These are phyloP conservation scores for Echria macrotheca DNA, from an alignment of 495 filamentous ascomycete species.

Conservation along the genomic window DNA sequence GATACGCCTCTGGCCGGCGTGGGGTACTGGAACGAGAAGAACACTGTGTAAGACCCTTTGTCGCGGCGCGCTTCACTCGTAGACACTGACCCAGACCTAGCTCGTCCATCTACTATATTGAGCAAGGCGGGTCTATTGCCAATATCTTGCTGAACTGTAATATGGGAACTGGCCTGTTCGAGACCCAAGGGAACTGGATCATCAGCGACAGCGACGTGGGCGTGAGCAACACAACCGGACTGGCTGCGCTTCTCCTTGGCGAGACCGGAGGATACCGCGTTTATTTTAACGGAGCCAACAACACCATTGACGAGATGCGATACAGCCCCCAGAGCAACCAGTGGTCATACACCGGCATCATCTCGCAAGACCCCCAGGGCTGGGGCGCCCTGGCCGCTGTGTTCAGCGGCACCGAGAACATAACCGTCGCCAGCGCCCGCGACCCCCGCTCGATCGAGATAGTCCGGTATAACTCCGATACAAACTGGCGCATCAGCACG, in stretches of 20 bases:
- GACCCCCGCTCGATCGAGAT: conserved; percentile 26
- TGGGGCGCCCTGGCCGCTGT: conserved; percentile 21
- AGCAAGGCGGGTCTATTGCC: conserved; percentile 16
- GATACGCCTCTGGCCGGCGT: conserved; percentile 32
- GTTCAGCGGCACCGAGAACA: conserved; percentile 25
- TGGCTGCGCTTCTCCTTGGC: conserved; percentile 28
- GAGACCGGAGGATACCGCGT: conserved; percentile 27
- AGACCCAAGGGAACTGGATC: conserved; percentile 18
- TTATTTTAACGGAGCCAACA: conserved; percentile 31
- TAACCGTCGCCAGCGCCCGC: conserved; percentile 25
- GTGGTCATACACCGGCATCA: conserved; percentile 21
- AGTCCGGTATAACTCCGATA: conserved; percentile 18
- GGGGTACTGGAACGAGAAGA: conserved; percentile 24
- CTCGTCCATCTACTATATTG: conserved; percentile 31
- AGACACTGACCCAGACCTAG: conserved; percentile 7
- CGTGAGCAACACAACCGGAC: conserved; percentile 23
- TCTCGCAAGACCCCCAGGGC: conserved; percentile 22
- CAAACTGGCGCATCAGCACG: conserved; percentile 24
- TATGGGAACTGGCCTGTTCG: conserved; percentile 24
- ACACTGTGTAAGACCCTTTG: conserved; percentile 20
- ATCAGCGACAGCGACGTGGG: conserved; percentile 16
- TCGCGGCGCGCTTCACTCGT: background rate
- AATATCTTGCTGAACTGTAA: conserved; percentile 31
- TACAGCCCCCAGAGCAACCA: conserved; percentile 16
- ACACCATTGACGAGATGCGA: conserved; percentile 22